phyloP scores from a whole-genome alignment of 176 grass and related monocot genomes.

The Oryza officinalis region DNA sequence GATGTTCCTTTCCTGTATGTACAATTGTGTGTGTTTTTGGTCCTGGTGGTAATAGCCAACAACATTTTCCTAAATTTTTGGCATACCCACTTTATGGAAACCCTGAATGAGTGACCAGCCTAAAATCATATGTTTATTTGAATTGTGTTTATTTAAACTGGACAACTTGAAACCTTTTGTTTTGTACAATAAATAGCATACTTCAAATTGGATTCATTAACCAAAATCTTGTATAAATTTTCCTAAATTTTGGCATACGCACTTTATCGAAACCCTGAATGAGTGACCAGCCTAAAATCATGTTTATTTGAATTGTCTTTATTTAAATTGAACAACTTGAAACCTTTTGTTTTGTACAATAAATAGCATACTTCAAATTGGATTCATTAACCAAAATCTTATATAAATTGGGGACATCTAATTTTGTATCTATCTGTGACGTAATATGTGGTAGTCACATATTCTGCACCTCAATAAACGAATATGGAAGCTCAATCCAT shows the following conservation, averaged over 20 bases:
- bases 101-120: not conserved
- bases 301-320: conserved; percentile 2
- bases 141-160: not conserved
- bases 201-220: not conserved
- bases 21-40: not conserved
- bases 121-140: not conserved
- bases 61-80: not conserved
- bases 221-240: not conserved
- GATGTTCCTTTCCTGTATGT: no score
- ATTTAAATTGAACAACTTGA: not conserved
- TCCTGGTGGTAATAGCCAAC: not conserved
- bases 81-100: not conserved
- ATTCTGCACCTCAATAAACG: not conserved
- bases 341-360: not conserved
- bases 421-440: not conserved
- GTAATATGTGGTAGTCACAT: not conserved
- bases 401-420: not conserved
- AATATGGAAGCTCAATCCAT: not conserved
- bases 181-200: not conserved
- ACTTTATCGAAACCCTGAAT: not conserved
- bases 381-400: not conserved
- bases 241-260: not conserved
- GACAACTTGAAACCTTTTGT: not conserved
- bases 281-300: not conserved
- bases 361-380: not conserved